phyloP scores from a whole-genome alignment of 306 rosid genomes.

The Ochetophila trinervis region DNA sequence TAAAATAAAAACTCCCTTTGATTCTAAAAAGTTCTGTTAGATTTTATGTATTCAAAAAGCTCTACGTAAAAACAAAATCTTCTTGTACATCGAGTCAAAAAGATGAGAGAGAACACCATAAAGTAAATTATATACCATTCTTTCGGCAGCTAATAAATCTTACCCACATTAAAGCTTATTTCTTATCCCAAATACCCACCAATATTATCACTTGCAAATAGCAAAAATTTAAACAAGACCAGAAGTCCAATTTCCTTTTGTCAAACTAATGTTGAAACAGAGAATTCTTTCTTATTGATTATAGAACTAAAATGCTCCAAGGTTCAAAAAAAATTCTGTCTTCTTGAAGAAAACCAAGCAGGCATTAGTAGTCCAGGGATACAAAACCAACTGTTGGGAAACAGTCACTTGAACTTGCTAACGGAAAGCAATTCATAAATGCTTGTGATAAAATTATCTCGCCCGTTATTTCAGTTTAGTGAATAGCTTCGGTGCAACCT shows the following conservation, averaged over 20 bases:
- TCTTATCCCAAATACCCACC: too few relatives aligned
- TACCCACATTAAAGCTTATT: too few relatives aligned
- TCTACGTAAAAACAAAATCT: too few relatives aligned
- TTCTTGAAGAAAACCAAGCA: constrained; percentile 23
- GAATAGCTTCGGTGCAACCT: constrained; percentile 82
- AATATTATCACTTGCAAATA: too few relatives aligned
- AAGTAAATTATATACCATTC: too few relatives aligned
- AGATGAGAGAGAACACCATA: too few relatives aligned
- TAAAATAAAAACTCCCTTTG: too few relatives aligned
- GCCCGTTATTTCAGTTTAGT: constrained; percentile 54
- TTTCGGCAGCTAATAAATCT: too few relatives aligned
- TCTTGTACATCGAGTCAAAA: too few relatives aligned
- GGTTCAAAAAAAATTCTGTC: constrained; percentile 33
- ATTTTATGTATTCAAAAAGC: too few relatives aligned
- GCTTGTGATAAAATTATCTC: constrained; percentile 10
- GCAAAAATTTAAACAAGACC: neutral
- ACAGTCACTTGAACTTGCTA: constrained; percentile 23
- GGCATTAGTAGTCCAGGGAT: constrained; percentile 20
- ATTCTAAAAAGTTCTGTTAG: too few relatives aligned
- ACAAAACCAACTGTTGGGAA: constrained; percentile 30
- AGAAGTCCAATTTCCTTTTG: neutral
- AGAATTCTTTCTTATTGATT: constrained; percentile 38
- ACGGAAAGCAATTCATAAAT: constrained; percentile 23
- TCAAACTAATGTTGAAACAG: constrained; percentile 8
- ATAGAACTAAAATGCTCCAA: constrained; percentile 24